A percentile compares a stretch with the other conserved stretches of the same genome.
These are phyloP conservation scores for Colletotrichum paranaense DNA, from an alignment of 2,329 filamentous ascomycete genomes.

Conservation along the genomic window DNA sequence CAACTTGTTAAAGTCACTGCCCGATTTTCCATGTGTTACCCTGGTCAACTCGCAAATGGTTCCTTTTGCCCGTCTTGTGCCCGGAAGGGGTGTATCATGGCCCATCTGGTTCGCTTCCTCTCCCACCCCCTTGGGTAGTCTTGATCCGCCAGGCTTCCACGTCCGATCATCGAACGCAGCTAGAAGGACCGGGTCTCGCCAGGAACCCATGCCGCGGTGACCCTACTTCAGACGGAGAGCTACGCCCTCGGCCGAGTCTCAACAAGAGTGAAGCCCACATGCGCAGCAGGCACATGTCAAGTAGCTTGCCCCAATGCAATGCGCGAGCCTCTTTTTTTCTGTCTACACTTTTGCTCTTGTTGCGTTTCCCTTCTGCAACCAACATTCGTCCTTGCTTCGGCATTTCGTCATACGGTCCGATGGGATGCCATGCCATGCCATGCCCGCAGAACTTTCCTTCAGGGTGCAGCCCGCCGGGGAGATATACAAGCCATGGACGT, in stretches of 20 bases:
- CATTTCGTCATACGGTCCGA: neutral
- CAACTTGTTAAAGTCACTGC: neutral
- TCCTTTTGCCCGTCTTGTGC: neutral
- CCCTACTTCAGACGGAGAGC: neutral
- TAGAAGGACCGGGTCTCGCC: neutral
- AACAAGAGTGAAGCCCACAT: neutral
- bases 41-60: neutral
- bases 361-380: neutral
- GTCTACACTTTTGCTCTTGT: neutral
- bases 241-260: constrained; percentile 6
- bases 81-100: neutral
- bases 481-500: neutral
- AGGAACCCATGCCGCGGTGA: neutral
- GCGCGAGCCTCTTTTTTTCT: neutral
- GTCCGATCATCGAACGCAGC: neutral
- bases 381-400: constrained; percentile 7
- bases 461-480: neutral
- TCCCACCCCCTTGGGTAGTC: neutral
- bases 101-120: neutral
- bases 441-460: constrained; percentile 9
- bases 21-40: neutral
- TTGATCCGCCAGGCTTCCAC: neutral
- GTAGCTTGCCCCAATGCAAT: constrained; percentile 2
- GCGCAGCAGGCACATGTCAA: constrained; percentile 17
- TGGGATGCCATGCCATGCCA: constrained; percentile 3